These are phyloP conservation scores for Clarireedia sp. DNA, from an alignment of 2,329 filamentous ascomycete species.

Conservation along the genomic window DNA sequence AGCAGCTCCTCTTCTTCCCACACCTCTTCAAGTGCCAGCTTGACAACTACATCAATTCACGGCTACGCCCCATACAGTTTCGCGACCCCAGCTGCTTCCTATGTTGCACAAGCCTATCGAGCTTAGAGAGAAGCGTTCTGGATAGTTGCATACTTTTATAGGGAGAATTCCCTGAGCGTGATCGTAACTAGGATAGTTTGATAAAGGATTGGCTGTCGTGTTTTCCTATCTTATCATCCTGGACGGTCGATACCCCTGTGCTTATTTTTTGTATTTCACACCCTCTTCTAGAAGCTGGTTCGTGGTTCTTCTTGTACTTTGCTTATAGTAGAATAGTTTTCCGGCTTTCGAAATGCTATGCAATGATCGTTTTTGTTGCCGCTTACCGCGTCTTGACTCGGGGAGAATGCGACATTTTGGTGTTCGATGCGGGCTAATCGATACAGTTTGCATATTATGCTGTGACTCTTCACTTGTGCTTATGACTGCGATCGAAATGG, in stretches of 20 bases:
- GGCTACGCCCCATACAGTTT: slow-evolving; percentile 4
- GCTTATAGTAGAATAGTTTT: not conserved
- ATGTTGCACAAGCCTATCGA: not conserved
- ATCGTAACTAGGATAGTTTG: not conserved
- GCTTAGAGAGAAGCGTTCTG: not conserved
- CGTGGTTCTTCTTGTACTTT: not conserved
- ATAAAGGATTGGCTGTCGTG: not conserved
- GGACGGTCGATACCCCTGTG: not conserved
- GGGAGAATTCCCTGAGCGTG: not conserved
- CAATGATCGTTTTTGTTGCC: not conserved
- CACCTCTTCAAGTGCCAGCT: not conserved
- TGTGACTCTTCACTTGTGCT: too few relatives aligned
- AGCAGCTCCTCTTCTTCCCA: not conserved
- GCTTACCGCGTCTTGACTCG: too few relatives aligned
- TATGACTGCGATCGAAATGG: too few relatives aligned
- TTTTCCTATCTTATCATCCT: not conserved
- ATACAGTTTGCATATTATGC: too few relatives aligned
- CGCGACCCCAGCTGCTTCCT: not conserved
- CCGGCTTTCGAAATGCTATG: too few relatives aligned
- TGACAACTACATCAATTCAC: not conserved
- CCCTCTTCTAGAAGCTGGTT: not conserved
- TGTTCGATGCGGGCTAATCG: too few relatives aligned
- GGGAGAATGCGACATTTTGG: too few relatives aligned
- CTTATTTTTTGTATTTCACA: not conserved
- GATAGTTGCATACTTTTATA: not conserved